Evolutionary conservation across 2,329 filamentous ascomycete genomes (phyloP).

Genomic region (Fusarium proliferatum): DNA sequence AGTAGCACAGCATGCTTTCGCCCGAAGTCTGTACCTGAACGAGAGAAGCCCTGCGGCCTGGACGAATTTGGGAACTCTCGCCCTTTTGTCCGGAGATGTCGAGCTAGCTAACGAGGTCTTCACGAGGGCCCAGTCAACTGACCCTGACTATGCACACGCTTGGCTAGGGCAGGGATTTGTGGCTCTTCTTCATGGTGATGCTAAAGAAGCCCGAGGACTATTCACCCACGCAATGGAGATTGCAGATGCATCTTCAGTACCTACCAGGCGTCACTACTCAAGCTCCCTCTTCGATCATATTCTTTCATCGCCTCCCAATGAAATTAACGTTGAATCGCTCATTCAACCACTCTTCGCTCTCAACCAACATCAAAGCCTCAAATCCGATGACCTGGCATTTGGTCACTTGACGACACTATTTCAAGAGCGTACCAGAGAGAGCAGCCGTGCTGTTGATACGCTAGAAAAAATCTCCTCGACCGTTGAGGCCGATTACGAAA

Average conservation of each 20-base stretch:
- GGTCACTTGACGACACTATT: slow-evolving; percentile 84
- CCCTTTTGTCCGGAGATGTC: slow-evolving; percentile 83
- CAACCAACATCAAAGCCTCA: slow-evolving; percentile 79
- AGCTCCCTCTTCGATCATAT: slow-evolving; percentile 86
- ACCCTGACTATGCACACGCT: slow-evolving; percentile 91
- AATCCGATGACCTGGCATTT: slow-evolving; percentile 76
- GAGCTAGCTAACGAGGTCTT: slow-evolving; percentile 92
- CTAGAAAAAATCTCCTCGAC: slow-evolving; percentile 74
- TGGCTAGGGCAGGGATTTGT: slow-evolving; percentile 95
- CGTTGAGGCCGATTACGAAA: slow-evolving; percentile 86
- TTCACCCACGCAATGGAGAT: slow-evolving; percentile 97
- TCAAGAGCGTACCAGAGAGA: slow-evolving; percentile 81
- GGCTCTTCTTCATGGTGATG: slow-evolving; percentile 79
- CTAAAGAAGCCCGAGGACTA: slow-evolving; percentile 81
- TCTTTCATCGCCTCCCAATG: slow-evolving; percentile 63
- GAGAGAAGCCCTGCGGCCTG: slow-evolving; percentile 86
- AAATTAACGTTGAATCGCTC: slow-evolving; percentile 67
- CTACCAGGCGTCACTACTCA: slow-evolving; percentile 83
- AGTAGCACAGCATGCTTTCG: slow-evolving; percentile 92
- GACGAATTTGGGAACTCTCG: slow-evolving; percentile 91
- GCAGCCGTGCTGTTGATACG: slow-evolving; percentile 68
- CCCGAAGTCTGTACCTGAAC: slow-evolving; percentile 91
- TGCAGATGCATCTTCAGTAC: slow-evolving; percentile 77
- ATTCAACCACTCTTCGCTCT: slow-evolving; percentile 91
- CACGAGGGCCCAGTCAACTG: slow-evolving; percentile 89